phyloP scores from a whole-genome alignment of 192 early-diverging fungal genomes.

The Backusella tarrabulga region DNA sequence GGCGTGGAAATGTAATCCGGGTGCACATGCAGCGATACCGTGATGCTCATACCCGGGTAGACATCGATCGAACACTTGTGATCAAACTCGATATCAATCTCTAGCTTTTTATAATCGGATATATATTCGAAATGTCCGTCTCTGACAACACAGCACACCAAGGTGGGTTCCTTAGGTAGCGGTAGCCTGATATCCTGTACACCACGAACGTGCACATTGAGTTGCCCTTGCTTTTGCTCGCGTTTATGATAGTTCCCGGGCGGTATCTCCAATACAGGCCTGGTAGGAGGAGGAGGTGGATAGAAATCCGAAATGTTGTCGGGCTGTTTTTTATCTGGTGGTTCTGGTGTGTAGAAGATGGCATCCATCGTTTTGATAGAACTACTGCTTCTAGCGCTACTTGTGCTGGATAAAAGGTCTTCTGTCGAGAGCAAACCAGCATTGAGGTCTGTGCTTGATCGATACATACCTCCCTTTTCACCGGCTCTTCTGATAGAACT shows the following conservation, averaged over 20 bases:
- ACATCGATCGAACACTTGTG: conserved; percentile 25
- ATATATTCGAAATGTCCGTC: conserved; percentile 27
- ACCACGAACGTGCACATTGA: conserved; percentile 20
- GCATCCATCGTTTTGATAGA: neutral
- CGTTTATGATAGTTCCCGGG: neutral
- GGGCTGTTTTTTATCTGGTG: neutral
- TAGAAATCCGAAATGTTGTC: neutral
- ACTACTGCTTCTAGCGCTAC: neutral
- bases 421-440: neutral
- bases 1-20: neutral
- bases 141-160: conserved; percentile 22
- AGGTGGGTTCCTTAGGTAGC: conserved; percentile 21
- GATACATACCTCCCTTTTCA: neutral
- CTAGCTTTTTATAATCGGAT: conserved; percentile 10
- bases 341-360: neutral
- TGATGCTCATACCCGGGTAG: conserved; percentile 20
- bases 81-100: conserved; percentile 16
- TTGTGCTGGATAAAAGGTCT: neutral
- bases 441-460: neutral
- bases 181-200: conserved; percentile 25
- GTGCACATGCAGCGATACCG: conserved; percentile 23
- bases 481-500: neutral
- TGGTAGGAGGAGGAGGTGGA: neutral
- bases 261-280: neutral
- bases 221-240: conserved; percentile 14